Evolutionary conservation across 306 rosid genomes (phyloP), one percentile per base, ranked within the genome.

Genomic region (Malus asiatica): DNA sequence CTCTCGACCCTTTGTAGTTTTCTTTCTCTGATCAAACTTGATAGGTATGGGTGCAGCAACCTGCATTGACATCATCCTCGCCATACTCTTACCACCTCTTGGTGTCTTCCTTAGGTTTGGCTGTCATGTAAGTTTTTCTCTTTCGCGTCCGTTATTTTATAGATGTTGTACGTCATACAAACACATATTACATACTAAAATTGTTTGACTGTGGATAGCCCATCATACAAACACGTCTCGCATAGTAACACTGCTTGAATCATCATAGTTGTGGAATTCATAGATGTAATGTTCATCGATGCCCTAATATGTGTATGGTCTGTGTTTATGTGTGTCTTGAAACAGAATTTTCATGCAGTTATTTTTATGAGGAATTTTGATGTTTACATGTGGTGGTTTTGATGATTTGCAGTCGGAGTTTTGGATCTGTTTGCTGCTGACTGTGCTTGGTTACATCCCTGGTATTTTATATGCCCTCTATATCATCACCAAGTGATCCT

Each of bases 21-120:
- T 48, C 8, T 48, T 15, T 48, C 55, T 48, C 53, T 48, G 1
- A 4, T 15, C 53, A 15, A 14, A 48, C 53, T 48, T 14, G 53
- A 13, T 19, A 19, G 35, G 27, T 8, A 66, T 66, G 70, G 85
- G 93, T 42, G 79, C 84, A 8, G 81, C 81, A 1, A 89, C 32
- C 78, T 93, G 77, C 82, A 2, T 93, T 33, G 98, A 93, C 77
- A 88, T 93, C 76, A 11, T 93, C 22, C 30, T 93, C 13, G 98
- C 98, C 75, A 89, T 93, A 82, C 46, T 93, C 67, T 81, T 93
- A 69, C 98, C 98, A 35, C 98, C 98, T 77, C 94, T 93, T 10
- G 98, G 98, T 8, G 98, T 93, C 70, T 93, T 93, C 82, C 93
- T 93, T 82, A 93, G 82, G 84, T 93, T 33, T 70, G 98, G 90